These are phyloP conservation scores for Sarocladium strictum DNA, from an alignment of 2,329 filamentous ascomycete species.

Conservation along the genomic window DNA sequence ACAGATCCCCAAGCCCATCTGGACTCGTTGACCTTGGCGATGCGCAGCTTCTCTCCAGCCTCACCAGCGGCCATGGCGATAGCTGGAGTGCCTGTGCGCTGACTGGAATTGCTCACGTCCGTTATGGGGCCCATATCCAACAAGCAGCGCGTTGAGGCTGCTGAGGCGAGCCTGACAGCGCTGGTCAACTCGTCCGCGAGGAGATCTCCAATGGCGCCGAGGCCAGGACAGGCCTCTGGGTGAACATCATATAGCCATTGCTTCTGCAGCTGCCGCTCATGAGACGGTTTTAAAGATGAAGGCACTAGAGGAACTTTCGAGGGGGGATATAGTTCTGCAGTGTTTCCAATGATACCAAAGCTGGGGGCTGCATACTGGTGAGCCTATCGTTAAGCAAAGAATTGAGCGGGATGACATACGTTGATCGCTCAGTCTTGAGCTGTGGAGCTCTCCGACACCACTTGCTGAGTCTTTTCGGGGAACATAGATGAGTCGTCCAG, in stretches of 20 bases:
- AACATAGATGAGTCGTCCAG: slow-evolving; percentile 27
- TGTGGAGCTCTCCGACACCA: slow-evolving; percentile 23
- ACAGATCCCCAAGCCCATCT: slow-evolving; percentile 45
- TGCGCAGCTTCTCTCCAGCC: slow-evolving; percentile 50
- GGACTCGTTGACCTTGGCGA: slow-evolving; percentile 45
- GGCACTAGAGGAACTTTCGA: slow-evolving; percentile 18
- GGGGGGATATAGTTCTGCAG: slow-evolving; percentile 27
- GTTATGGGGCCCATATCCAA: slow-evolving; percentile 52
- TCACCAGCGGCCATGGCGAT: slow-evolving; percentile 49
- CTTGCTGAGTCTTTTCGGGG: slow-evolving; percentile 17
- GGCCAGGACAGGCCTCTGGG: slow-evolving; percentile 43
- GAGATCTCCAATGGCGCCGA: slow-evolving; percentile 22
- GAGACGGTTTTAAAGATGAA: slow-evolving; percentile 20
- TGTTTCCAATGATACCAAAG: slow-evolving; percentile 26
- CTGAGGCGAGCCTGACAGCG: slow-evolving; percentile 21
- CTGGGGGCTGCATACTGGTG: slow-evolving; percentile 20
- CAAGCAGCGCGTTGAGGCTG: slow-evolving; percentile 24
- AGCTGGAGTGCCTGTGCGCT: slow-evolving; percentile 23
- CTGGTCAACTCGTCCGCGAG: slow-evolving; percentile 31
- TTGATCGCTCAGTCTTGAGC: slow-evolving; percentile 22
- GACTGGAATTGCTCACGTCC: slow-evolving; percentile 28
- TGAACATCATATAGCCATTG: slow-evolving; percentile 45
- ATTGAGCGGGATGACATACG: slow-evolving; percentile 17
- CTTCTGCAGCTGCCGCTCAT: slow-evolving; percentile 29
- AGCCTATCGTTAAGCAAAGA: background rate